Evolutionary conservation across 2,329 filamentous ascomycete genomes (phyloP).

Genomic region (Sarocladiaceae sp.): DNA sequence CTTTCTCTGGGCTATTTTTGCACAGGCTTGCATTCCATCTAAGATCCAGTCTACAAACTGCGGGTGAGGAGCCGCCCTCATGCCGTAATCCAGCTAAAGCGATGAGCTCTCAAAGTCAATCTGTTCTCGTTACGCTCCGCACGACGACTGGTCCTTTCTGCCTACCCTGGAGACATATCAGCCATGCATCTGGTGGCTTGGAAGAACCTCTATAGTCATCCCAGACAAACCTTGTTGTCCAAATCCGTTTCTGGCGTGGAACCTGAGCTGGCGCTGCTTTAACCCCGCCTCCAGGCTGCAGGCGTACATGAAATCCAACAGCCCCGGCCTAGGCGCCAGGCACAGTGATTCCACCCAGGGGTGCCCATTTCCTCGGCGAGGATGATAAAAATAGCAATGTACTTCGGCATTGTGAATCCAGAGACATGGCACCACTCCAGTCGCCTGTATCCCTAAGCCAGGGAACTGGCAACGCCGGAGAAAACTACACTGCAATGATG

Average conservation of each 20-base stretch:
- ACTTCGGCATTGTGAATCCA: neutral
- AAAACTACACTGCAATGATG: neutral
- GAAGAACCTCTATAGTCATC: neutral
- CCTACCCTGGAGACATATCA: too few species aligned
- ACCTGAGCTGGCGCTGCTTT: slow-evolving; percentile 1
- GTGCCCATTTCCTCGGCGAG: slow-evolving; percentile 1
- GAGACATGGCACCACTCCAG: neutral
- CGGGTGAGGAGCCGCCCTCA: too few species aligned
- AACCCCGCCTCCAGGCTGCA: slow-evolving; percentile 2
- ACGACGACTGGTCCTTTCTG: too few species aligned
- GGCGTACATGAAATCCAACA: too few species aligned
- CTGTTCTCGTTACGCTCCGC: too few species aligned
- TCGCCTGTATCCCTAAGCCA: neutral
- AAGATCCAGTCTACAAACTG: too few species aligned
- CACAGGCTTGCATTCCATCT: too few species aligned
- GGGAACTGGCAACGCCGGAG: neutral
- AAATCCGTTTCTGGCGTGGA: neutral
- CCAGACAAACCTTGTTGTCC: neutral
- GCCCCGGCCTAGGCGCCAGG: neutral
- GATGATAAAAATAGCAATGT: neutral
- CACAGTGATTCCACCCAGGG: neutral
- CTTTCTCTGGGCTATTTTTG: too few species aligned
- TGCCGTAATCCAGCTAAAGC: too few species aligned
- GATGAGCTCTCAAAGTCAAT: too few species aligned
- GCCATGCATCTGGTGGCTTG: too few species aligned